These are phyloP conservation scores for Aspergillus transmontanensis DNA, from an alignment of 2,329 filamentous ascomycete genomes.

Conservation along the genomic window DNA sequence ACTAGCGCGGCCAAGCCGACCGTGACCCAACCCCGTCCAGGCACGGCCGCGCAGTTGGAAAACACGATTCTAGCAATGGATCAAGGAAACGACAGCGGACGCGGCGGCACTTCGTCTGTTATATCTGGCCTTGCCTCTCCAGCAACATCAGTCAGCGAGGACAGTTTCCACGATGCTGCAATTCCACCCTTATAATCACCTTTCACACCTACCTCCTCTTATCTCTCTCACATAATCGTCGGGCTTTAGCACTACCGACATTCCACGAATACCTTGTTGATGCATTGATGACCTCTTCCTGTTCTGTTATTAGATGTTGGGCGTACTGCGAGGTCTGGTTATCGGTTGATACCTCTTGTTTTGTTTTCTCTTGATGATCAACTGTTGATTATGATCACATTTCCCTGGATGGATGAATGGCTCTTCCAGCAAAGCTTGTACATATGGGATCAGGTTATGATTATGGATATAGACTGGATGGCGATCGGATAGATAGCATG, in stretches of 20 bases:
- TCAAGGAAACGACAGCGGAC: constrained; percentile 17
- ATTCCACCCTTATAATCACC: constrained; percentile 14
- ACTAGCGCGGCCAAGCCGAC: constrained; percentile 31
- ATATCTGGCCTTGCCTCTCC: constrained; percentile 42
- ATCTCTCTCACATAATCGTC: neutral
- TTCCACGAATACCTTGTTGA: neutral
- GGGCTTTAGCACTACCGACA: neutral
- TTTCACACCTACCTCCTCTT: neutral
- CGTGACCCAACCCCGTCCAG: constrained; percentile 21
- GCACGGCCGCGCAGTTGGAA: constrained; percentile 21
- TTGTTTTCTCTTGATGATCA: neutral
- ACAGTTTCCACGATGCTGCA: constrained; percentile 30
- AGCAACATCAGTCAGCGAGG: constrained; percentile 38
- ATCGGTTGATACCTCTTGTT: constrained; percentile 2
- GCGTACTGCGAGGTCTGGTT: neutral
- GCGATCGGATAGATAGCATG: constrained; percentile 7
- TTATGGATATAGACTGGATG: constrained; percentile 4
- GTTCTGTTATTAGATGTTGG: constrained; percentile 3
- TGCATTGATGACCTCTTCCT: constrained; percentile 4
- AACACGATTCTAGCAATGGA: constrained; percentile 31
- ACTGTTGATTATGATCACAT: constrained; percentile 4
- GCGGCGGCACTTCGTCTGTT: constrained; percentile 35
- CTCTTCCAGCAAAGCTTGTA: constrained; percentile 1
- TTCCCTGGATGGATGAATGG: neutral
- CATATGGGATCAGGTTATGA: constrained; percentile 3